Percentiles rank a stretch among this genome's conserved stretches.
Evolutionary conservation across 106 monocot species (phyloP).

Genomic region (Dendrobium chrysotoxum): DNA sequence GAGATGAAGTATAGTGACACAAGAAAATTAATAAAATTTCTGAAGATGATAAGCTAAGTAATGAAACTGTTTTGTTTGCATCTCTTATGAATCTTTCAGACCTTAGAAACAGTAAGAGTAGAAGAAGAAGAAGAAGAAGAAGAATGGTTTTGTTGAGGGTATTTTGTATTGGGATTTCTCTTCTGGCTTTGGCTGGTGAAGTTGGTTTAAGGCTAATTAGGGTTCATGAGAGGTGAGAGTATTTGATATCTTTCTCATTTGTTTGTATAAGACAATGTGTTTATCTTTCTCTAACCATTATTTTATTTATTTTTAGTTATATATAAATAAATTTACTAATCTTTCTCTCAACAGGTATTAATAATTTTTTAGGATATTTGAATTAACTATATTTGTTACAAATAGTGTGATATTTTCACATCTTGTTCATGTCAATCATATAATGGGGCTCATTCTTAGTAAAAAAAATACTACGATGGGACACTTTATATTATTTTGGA

Average conservation of each 20-base stretch:
- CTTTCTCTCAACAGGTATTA: not conserved
- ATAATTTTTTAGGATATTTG: not conserved
- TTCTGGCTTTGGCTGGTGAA: not conserved
- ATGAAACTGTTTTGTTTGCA: not conserved
- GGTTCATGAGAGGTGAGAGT: not conserved
- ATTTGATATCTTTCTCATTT: not conserved
- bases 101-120: not conserved
- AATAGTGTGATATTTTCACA: not conserved
- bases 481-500: no score
- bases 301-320: not conserved
- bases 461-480: no score
- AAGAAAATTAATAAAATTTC: not conserved
- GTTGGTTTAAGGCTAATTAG: not conserved
- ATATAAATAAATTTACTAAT: not conserved
- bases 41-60: not conserved
- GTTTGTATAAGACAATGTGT: not conserved
- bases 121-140: not conserved
- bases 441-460: not conserved
- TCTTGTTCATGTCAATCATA: not conserved
- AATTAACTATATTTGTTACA: not conserved
- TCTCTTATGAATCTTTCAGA: not conserved
- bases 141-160: not conserved
- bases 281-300: not conserved
- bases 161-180: not conserved
- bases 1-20: not conserved